Evolutionary conservation across 2,329 filamentous ascomycete species (phyloP).

Genomic region (Fusarium cyanostomum): DNA sequence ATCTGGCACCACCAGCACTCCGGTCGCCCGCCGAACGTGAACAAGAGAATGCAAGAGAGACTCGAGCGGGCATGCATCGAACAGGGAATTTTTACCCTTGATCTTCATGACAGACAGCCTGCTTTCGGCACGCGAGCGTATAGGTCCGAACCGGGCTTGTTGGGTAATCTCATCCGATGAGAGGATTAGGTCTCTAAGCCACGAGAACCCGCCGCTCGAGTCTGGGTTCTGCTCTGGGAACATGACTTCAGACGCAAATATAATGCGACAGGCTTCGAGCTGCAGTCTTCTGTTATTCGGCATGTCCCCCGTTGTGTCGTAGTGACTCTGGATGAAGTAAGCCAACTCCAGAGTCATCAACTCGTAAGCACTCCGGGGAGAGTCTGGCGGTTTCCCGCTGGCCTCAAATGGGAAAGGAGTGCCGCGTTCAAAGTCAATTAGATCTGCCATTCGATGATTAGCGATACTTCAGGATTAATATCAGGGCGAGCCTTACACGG

Average conservation of each 20-base stretch:
- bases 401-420: conserved; percentile 33
- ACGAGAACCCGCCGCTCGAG: conserved; percentile 11
- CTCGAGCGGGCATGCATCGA: conserved; percentile 26
- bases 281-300: conserved; percentile 23
- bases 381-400: conserved; percentile 25
- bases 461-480: not conserved
- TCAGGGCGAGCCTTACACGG: conserved; percentile 44
- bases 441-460: conserved; percentile 13
- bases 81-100: conserved; percentile 28
- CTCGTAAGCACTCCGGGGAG: conserved; percentile 36
- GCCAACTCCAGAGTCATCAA: conserved; percentile 34
- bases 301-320: conserved; percentile 17
- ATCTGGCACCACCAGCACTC: not conserved
- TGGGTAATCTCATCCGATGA: conserved; percentile 17
- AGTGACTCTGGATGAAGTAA: conserved; percentile 32
- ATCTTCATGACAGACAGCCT: conserved; percentile 15
- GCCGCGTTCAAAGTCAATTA: conserved; percentile 31
- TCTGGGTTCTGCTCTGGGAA: conserved; percentile 15
- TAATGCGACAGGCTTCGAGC: conserved; percentile 30
- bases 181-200: conserved; percentile 24
- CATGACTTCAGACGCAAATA: conserved; percentile 34
- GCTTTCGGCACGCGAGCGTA: conserved; percentile 23
- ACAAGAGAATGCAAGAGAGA: conserved; percentile 21
- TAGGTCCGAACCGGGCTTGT: conserved; percentile 23
- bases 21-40: not conserved